These are phyloP conservation scores for Pestalotiopsis fici DNA, from an alignment of 2,329 filamentous ascomycete species.

Conservation along the genomic window DNA sequence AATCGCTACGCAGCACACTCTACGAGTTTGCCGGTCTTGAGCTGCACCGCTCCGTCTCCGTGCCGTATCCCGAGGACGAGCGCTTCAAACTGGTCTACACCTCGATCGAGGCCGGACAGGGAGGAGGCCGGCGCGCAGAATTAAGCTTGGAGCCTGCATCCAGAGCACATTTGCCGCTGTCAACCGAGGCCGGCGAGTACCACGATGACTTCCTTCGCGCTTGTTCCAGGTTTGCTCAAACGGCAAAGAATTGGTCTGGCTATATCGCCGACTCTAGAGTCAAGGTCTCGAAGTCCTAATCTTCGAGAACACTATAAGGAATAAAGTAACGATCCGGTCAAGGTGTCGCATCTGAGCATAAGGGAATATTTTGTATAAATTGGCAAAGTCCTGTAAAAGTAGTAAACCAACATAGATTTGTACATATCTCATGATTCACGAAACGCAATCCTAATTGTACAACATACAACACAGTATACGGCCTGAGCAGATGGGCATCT, in stretches of 20 bases:
- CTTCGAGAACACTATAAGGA: background rate
- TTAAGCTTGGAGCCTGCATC: slow-evolving; percentile 42
- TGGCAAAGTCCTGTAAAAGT: background rate
- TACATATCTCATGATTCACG: background rate
- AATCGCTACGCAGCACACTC: slow-evolving; percentile 17
- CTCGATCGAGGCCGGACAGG: slow-evolving; percentile 51
- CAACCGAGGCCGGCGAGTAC: background rate
- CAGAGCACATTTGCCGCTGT: background rate
- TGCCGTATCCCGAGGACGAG: slow-evolving; percentile 32
- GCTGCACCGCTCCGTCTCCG: slow-evolving; percentile 46
- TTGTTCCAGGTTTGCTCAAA: slow-evolving; percentile 5
- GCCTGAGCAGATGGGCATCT: too few species aligned
- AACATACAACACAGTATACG: too few species aligned
- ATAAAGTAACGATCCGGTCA: background rate
- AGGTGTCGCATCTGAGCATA: background rate
- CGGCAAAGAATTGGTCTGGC: background rate
- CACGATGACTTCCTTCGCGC: slow-evolving; percentile 3
- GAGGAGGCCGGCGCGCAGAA: slow-evolving; percentile 52
- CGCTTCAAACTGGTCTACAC: slow-evolving; percentile 51
- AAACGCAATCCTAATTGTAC: too few species aligned
- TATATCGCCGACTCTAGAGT: background rate
- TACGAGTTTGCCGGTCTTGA: slow-evolving; percentile 55
- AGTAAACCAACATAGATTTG: background rate
- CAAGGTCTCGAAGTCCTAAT: background rate
- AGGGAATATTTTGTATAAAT: background rate